These are phyloP conservation scores for Xylaria sp. DNA, from an alignment of 2,329 filamentous ascomycete genomes.

Conservation along the genomic window DNA sequence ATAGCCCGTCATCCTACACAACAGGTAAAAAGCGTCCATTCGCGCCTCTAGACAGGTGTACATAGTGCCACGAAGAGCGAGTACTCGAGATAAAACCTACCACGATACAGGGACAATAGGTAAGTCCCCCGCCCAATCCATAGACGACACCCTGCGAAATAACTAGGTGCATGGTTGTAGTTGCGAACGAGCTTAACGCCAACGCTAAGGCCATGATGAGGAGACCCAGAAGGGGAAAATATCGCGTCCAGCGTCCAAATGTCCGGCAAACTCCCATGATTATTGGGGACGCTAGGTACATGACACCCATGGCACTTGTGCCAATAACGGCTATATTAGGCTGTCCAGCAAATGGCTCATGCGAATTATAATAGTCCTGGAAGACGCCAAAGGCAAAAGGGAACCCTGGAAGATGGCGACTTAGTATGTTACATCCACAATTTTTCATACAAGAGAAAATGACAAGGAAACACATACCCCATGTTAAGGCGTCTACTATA, in stretches of 20 bases:
- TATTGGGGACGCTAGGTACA: conserved; percentile 65
- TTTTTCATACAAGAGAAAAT: background rate
- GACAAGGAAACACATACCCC: conserved; percentile 54
- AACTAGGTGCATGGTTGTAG: conserved; percentile 65
- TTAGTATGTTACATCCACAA: conserved; percentile 14
- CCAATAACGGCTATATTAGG: conserved; percentile 71
- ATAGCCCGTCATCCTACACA: background rate
- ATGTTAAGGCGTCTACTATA: conserved; percentile 64
- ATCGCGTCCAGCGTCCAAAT: conserved; percentile 56
- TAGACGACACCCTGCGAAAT: conserved; percentile 71
- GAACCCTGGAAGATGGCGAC: conserved; percentile 62
- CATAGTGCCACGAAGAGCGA: background rate
- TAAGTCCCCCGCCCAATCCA: conserved; percentile 65
- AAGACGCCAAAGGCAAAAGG: conserved; percentile 77
- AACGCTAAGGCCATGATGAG: conserved; percentile 64
- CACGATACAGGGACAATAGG: conserved; percentile 62
- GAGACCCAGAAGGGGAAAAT: conserved; percentile 59
- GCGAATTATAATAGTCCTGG: conserved; percentile 73
- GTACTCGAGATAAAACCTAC: conserved; percentile 23
- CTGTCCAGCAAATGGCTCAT: conserved; percentile 66
- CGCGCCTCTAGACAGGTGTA: background rate
- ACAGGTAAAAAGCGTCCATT: background rate
- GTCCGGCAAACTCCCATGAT: conserved; percentile 59
- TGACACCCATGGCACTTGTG: conserved; percentile 70
- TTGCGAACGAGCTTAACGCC: conserved; percentile 64